phyloP scores from a whole-genome alignment of 179 eudicot genomes.

The Spergularia azorica region DNA sequence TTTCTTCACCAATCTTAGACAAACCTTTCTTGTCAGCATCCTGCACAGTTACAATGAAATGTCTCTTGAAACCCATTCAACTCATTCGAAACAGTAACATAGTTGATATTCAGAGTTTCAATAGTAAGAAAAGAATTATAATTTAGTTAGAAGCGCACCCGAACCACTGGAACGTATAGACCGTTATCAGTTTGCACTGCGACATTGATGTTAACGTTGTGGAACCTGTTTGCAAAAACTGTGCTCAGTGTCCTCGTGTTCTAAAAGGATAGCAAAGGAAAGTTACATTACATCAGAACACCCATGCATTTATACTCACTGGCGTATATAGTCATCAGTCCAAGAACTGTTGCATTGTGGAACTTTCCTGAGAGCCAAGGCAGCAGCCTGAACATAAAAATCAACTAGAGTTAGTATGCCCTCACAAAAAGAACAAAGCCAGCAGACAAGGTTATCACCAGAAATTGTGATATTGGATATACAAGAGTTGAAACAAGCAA shows the following conservation, averaged over 20 bases:
- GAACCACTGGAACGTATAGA: constrained; percentile 83
- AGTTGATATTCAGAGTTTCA: not conserved
- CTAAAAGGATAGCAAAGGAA: not conserved
- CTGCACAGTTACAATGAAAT: constrained; percentile 38
- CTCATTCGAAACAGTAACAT: not conserved
- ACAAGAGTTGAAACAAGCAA: not conserved
- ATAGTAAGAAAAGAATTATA: not conserved
- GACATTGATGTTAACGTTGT: constrained; percentile 80
- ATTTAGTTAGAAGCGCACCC: constrained; percentile 39
- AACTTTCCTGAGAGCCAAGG: constrained; percentile 92
- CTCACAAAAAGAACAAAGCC: not conserved
- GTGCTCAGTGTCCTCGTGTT: constrained; percentile 2
- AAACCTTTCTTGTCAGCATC: constrained; percentile 98
- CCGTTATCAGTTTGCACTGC: constrained; percentile 99
- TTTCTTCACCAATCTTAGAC: constrained; percentile 77
- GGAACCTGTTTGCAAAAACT: constrained; percentile 48
- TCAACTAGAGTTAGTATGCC: not conserved
- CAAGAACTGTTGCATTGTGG: constrained; percentile 97
- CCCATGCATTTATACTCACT: constrained; percentile 50
- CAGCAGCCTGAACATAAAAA: constrained; percentile 76
- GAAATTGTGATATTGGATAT: not conserved
- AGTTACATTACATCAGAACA: not conserved
- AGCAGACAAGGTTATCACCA: not conserved
- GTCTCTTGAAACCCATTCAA: not conserved
- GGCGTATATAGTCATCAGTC: constrained; percentile 92